Evolutionary conservation across 2,329 filamentous ascomycete species (phyloP).

Genomic region (Leptosphaerulina australis): DNA sequence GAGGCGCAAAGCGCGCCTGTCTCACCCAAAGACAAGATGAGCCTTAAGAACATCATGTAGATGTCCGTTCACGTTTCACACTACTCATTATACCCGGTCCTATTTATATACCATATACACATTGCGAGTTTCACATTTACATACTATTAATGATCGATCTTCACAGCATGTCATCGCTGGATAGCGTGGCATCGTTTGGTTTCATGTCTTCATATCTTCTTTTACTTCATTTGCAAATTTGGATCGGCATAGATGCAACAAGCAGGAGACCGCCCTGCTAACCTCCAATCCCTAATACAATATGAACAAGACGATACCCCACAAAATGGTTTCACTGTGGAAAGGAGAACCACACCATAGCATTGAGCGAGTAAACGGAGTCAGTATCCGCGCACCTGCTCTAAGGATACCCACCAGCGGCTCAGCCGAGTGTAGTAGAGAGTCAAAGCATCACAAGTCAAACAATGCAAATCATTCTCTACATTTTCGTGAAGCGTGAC

Average conservation of each 20-base stretch:
- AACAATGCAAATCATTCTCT: conserved; percentile 3
- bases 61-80: conserved; percentile 31
- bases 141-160: conserved; percentile 18
- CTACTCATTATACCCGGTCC: conserved; percentile 30
- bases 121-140: conserved; percentile 17
- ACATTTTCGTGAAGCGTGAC: conserved; percentile 1
- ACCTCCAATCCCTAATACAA: conserved; percentile 6
- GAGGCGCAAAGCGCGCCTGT: conserved; percentile 42
- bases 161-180: conserved; percentile 8
- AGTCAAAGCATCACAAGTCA: conserved; percentile 7
- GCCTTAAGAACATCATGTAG: conserved; percentile 44
- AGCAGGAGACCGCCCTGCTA: too few relatives aligned
- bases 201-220: conserved; percentile 2
- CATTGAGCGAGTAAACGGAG: conserved; percentile 10
- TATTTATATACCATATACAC: conserved; percentile 21
- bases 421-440: conserved; percentile 3
- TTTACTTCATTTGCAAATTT: conserved; percentile 9
- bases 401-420: conserved; percentile 4
- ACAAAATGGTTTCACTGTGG: conserved; percentile 18
- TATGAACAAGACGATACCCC: conserved; percentile 18
- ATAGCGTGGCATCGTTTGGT: conserved; percentile 5
- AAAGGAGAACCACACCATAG: conserved; percentile 11
- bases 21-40: conserved; percentile 45
- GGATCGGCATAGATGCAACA: conserved; percentile 7
- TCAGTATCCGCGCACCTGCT: conserved; percentile 4